phyloP scores from a whole-genome alignment of 2,329 filamentous ascomycete species.

The Cryphonectria carpinicola region DNA sequence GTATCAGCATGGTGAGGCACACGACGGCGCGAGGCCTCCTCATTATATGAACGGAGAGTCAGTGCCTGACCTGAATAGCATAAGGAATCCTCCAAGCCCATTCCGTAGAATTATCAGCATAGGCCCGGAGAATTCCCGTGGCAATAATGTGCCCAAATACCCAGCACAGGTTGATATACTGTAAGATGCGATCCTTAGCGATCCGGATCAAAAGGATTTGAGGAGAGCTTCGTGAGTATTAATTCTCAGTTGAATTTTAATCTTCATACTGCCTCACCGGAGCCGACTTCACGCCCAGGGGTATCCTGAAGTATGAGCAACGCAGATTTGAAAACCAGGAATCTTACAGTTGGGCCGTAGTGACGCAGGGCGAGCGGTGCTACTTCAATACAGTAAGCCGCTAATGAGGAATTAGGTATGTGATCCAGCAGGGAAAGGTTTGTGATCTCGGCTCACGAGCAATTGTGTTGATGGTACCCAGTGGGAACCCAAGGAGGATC shows the following conservation, averaged over 20 bases:
- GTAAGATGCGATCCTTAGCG: background rate
- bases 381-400: conserved; percentile 13
- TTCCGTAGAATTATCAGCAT: background rate
- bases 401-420: background rate
- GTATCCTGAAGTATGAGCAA: background rate
- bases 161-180: conserved; percentile 16
- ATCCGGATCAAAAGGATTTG: background rate
- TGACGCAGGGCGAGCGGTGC: conserved; percentile 13
- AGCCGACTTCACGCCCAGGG: background rate
- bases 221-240: background rate
- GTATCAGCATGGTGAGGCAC: background rate
- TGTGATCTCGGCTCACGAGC: background rate
- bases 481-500: conserved; percentile 10
- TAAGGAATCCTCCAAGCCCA: conserved; percentile 16
- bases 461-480: conserved; percentile 18
- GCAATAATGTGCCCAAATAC: conserved; percentile 16
- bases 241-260: background rate
- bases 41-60: conserved; percentile 36
- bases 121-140: conserved; percentile 4
- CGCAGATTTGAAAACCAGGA: background rate
- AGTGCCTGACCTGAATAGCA: conserved; percentile 4
- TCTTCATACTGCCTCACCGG: background rate
- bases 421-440: background rate
- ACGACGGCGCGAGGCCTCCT: conserved; percentile 16
- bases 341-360: conserved; percentile 12